Base-by-base conservation (phyloP, 345 rosid species). In the Rhodamnia argentea region DNA sequence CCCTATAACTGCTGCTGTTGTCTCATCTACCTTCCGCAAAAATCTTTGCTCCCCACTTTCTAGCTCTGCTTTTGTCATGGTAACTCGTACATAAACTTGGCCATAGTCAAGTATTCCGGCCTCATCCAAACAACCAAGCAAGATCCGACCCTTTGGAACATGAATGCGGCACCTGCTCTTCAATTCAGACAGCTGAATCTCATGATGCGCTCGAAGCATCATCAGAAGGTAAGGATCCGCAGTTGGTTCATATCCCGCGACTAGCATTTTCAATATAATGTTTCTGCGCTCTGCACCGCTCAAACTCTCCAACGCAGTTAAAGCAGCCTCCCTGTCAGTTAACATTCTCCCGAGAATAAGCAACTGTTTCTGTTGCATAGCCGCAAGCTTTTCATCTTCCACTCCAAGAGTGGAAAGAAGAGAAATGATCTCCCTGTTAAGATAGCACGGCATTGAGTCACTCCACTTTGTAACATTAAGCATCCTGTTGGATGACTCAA, bases 101-200 rank as follows among this genome's bases (percentile, higher is more conserved):
- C 99, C 99, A 90, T 96, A 97, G 82, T 95, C 92, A 82, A 97
- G 86, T 14, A 90, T 85, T 70, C 98, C 92, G 47, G 93, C 90
- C 89, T 96, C 99, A 85, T 96, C 99, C 95, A 97, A 90, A 87
- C 98, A 96, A 85, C 99, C 99, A 52, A 97, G 87, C 85, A 97
- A 91, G 87, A 94, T 86, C 83, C 98, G 93, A 9, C 99, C 99
- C 90, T 92, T 93, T 10, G 96, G 99, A 44, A 96, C 95, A 91
- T 92, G 91, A 87, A 97, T 90, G 82, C 98, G 90, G 85, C 98
- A 95, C 87, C 95, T 92, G 83, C 90, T 90, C 91, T 92, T 94
- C 78, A 97, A 87, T 82, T 96, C 99, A 26, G 92, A 88, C 86
- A 96, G 87, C 85, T 92, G 91, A 85, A 84, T 93, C 88, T 92